Evolutionary conservation across 2,329 filamentous ascomycete genomes (phyloP), one percentile per base, ranked within the genome.

Genomic region (Fusarium sp.): DNA sequence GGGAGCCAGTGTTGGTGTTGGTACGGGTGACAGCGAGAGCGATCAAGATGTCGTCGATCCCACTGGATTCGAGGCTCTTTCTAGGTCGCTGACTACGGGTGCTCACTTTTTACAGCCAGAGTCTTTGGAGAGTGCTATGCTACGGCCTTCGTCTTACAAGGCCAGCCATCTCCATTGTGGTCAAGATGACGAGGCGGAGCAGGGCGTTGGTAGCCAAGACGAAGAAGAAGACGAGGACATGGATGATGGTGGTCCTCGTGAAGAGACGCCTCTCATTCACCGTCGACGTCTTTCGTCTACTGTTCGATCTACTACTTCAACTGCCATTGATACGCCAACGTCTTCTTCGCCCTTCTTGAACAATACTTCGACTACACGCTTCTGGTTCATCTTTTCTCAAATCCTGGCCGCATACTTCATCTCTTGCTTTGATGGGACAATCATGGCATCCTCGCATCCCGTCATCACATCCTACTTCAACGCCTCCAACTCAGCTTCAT

Each of bases 361-460:
- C 59, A 77, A 78, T 59, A 78, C 80, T 35, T 77, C 82, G 9
- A 73, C 72, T 29, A 71, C 76, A 8, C 78, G 81, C 27, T 90
- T 91, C 76, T 87, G 84, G 82, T 70, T 85, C 57, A 84, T 89
- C 52, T 90, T 89, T 70, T 65, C 76, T 6, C 82, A 83, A 46
- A 79, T 89, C 42, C 75, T 89, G 58, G 70, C 82, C n/a, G 79
- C 80, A 5, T 84, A 84, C 68, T 84, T 88, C 60, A 78, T 87
- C 14, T 77, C 79, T 31, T 86, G 81, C 71, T 93, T 94, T 70
- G 91, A 94, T 77, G 83, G 85, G 10, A 94, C 90, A 4, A 84
- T 94, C 64, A 93, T 94, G 90, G 90, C 90, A 5, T 92, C 89
- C 3, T 88, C 84, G 37, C 91, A 95, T 73, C 90, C 91, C 0